These are phyloP conservation scores for Colletotrichum limetticola DNA, from an alignment of 2,329 filamentous ascomycete species.

Conservation along the genomic window DNA sequence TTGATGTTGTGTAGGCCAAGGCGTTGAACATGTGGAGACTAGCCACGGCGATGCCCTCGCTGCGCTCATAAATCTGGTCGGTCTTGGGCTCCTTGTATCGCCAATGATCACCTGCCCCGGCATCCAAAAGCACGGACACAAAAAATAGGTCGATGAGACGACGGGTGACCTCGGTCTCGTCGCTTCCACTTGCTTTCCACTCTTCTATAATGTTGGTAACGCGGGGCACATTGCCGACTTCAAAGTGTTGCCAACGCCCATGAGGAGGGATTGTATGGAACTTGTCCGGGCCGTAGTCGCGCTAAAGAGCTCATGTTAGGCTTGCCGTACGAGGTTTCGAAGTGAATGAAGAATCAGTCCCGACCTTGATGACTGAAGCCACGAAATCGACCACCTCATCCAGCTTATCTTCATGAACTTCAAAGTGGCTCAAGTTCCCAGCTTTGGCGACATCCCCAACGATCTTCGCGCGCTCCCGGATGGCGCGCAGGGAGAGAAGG, in stretches of 20 bases:
- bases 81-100: slow-evolving; percentile 52
- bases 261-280: slow-evolving; percentile 63
- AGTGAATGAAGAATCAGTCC: background rate
- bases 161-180: slow-evolving; percentile 59
- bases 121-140: slow-evolving; percentile 68
- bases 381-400: slow-evolving; percentile 54
- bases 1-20: slow-evolving; percentile 48
- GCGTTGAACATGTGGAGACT: slow-evolving; percentile 60
- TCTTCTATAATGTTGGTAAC: slow-evolving; percentile 54
- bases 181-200: slow-evolving; percentile 54
- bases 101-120: slow-evolving; percentile 63
- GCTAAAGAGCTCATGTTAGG: slow-evolving; percentile 43
- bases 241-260: slow-evolving; percentile 72
- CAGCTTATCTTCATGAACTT: slow-evolving; percentile 51
- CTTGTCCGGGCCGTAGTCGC: slow-evolving; percentile 60
- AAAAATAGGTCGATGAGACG: slow-evolving; percentile 71
- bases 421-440: slow-evolving; percentile 53
- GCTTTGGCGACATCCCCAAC: slow-evolving; percentile 49
- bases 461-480: slow-evolving; percentile 47
- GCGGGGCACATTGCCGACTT: slow-evolving; percentile 64
- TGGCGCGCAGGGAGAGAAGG: slow-evolving; percentile 48
- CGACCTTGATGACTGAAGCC: slow-evolving; percentile 53
- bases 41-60: slow-evolving; percentile 63
- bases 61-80: slow-evolving; percentile 49
- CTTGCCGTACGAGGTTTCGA: background rate